Conservation (phyloP, 2,329 filamentous ascomycete genomes). For the Chrysosporium keratinophilum region DNA sequence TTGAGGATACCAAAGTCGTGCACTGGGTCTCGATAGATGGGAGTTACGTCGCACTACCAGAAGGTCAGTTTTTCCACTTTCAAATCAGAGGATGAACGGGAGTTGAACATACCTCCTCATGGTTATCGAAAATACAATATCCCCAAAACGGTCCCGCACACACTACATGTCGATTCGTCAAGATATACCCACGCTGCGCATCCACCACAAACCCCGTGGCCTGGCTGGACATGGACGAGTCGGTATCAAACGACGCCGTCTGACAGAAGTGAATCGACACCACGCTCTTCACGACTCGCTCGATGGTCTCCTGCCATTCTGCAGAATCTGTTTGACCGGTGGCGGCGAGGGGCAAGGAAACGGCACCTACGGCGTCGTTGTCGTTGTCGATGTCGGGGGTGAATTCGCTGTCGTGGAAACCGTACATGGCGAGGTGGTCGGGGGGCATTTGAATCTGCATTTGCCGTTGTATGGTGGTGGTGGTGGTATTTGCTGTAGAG, state of each 20-base stretch:
- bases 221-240: conserved; percentile 83
- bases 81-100: too few relatives aligned
- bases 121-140: conserved; percentile 96
- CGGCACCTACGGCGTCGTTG: conserved; percentile 25
- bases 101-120: conserved; percentile 55
- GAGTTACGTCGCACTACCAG: conserved; percentile 75
- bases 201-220: conserved; percentile 97
- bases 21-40: conserved; percentile 94
- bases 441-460: conserved; percentile 26
- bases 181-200: conserved; percentile 77
- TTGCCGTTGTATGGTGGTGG: too few relatives aligned
- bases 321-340: conserved; percentile 47
- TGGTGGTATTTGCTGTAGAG: conserved; percentile 34
- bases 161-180: conserved; percentile 88
- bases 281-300: conserved; percentile 85
- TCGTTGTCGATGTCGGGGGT: conserved; percentile 36
- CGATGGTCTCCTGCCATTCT: conserved; percentile 94
- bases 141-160: conserved; percentile 95
- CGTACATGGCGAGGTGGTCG: conserved; percentile 24
- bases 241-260: conserved; percentile 97
- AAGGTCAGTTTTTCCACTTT: not conserved
- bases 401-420: conserved; percentile 19
- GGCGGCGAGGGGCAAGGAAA: not conserved
- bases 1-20: conserved; percentile 97
- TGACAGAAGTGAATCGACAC: conserved; percentile 99